Evolutionary conservation across 805 yeast genomes (phyloP).

Genomic region (Saccharomyces jurei): DNA sequence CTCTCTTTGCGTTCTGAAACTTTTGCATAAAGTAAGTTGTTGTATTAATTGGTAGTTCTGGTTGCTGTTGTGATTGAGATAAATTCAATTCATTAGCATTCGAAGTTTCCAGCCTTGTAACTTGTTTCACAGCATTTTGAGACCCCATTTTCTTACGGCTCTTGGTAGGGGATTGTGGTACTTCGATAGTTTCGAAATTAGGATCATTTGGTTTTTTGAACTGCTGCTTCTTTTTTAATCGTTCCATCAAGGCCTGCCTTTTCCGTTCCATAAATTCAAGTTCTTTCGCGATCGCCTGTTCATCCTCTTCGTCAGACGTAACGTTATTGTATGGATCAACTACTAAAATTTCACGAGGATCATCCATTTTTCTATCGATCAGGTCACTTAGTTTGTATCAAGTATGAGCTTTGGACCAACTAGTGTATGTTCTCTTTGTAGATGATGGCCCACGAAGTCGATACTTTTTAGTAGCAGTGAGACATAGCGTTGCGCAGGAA

Average conservation of each 20-base stretch:
- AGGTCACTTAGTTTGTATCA: background rate
- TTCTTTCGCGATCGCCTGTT: slow-evolving; percentile 13
- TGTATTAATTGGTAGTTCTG: slow-evolving; percentile 4
- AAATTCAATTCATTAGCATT: slow-evolving; percentile 9
- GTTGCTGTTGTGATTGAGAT: background rate
- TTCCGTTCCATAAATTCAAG: slow-evolving; percentile 23
- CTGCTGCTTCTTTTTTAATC: slow-evolving; percentile 17
- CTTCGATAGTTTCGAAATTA: slow-evolving; percentile 20
- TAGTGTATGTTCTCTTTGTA: background rate
- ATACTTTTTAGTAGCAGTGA: background rate
- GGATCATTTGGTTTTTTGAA: slow-evolving; percentile 13
- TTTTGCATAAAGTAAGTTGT: slow-evolving; percentile 31
- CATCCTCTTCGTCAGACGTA: slow-evolving; percentile 20
- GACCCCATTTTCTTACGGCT: slow-evolving; percentile 7
- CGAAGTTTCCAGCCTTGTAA: background rate
- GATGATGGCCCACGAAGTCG: background rate
- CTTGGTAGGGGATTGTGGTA: slow-evolving; percentile 28
- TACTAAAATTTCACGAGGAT: slow-evolving; percentile 21
- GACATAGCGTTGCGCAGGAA: background rate
- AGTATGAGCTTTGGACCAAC: background rate
- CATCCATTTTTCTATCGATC: slow-evolving; percentile 12
- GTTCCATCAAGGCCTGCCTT: slow-evolving; percentile 18
- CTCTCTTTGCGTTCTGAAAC: slow-evolving; percentile 21
- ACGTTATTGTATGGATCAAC: slow-evolving; percentile 16
- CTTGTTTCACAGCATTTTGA: background rate